Evolutionary conservation across 2,329 filamentous ascomycete species (phyloP), one percentile per base, ranked within the genome.

Genomic region (Lasiodiplodia citricola): DNA sequence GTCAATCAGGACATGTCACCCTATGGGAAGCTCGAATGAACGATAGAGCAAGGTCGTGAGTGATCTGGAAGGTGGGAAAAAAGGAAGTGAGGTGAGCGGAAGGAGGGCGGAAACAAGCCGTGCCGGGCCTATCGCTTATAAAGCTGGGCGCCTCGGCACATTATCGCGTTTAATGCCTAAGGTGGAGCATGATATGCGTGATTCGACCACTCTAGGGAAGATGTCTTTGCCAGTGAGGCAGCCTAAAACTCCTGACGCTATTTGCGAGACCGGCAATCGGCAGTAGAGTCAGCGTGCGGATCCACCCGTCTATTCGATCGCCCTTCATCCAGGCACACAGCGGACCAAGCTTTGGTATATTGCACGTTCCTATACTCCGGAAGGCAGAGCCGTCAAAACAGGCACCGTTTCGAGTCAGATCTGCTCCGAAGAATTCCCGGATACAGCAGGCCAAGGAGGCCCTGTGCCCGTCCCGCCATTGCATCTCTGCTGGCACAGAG

Each of bases 351-450:
- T 51, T 52, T 16, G 28, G 18, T 50, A 51, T 38, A 52, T 35
- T 18, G 31, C 41, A 62, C 13, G 8, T 41, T 62, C 57, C 57
- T 50, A 31, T 50, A 50, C 38, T 44, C n/a, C 56, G 21, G 8
- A 23, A 23, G 2, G 16, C 37, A 28, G 25, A 25, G 21, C 38
- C 16, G 57, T 62, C 57, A 50, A 35, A 25, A 41, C 60, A 51
- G 60, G 28, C 28, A 52, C 60, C 51, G 60, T 51, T 52, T 38
- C 60, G 44, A 37, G 47, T 64, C 60, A 38, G 60, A 35, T 14
- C 60, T 21, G 44, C 28, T 16, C 44, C n/a, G 60, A n/a, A 18
- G n/a, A 18, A 64, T 21, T 35, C 14, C 51, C 51, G 25, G 51
- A 10, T 11, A 11, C n/a, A 28, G 23, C 51, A 47, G 10, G 10